Base-by-base conservation (phyloP, 1,284 basidiomycete genomes). In the Ganoderma lingzhi region DNA sequence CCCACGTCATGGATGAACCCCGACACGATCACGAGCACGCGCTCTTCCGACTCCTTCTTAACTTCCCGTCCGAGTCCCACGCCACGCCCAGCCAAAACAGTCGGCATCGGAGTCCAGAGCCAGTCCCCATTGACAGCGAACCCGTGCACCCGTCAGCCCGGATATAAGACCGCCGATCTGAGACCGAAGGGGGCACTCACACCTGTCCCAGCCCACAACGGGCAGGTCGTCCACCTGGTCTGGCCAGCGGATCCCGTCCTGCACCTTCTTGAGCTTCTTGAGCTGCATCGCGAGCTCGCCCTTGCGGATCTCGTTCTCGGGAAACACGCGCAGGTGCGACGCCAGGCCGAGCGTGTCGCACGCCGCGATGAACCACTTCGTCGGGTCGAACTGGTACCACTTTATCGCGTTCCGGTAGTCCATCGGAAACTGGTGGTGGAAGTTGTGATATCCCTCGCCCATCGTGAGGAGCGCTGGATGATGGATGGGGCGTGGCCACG, bases 381-480 rank as follows among this genome's bases (percentile, higher is more conserved):
- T 88, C 5, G 87, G 87, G 75, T 89, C 87, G 79, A 89, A 91
- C 79, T 91, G 91, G 81, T 88, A 90, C 88, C 88, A 91, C 75
- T 86, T 86, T 82, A 91, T 66, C 23, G 86, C 87, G 78, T 94
- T 94, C 60, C 93, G 86, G 82, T 92, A 95, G 80, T 95, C 93
- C 89, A 90, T 93, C 28, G 93, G 94, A 84, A 95, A 95, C 76
- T 94, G 93, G 76, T 93, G 94, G 80, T 95, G 94, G 81, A 96
- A 96, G 80, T 96, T 96, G 82, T 97, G 95, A 81, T 96, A 97
- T 12, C 95, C 95, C 83, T 97, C 95, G 17, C 96, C 95, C 84
- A 96, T 90, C 3, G 95, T 96, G 70, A 94, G 85, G 69, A 96
- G 84, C 19, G 96, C 95, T 71, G 60, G 30, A n/a, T 14, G n/a